These are phyloP conservation scores for Syzygium aqueum DNA, from an alignment of 345 rosid species.

Conservation along the genomic window DNA sequence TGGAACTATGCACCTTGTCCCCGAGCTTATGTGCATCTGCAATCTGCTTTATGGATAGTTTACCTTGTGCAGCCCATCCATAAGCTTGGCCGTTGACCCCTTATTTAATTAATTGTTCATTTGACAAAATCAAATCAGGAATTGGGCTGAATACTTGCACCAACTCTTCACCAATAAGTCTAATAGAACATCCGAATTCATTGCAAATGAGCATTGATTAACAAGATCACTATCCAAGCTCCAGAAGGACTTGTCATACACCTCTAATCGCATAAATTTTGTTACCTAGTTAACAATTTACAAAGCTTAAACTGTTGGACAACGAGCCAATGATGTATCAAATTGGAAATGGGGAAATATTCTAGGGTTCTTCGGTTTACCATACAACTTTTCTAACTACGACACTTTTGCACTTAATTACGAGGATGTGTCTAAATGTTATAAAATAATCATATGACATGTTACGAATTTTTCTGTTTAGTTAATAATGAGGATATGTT, in stretches of 20 bases:
- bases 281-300: neutral
- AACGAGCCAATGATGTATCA: neutral
- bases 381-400: neutral
- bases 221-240: neutral
- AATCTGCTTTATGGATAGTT: neutral
- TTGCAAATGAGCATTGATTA: neutral
- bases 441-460: neutral
- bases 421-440: neutral
- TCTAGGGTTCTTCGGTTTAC: neutral
- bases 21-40: neutral
- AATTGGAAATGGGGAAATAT: neutral
- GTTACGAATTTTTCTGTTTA: neutral
- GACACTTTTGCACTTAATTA: neutral
- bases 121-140: neutral
- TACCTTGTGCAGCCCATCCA: neutral
- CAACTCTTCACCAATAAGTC: neutral
- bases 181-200: neutral
- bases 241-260: neutral
- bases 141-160: neutral
- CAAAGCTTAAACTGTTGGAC: neutral
- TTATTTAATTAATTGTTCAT: neutral
- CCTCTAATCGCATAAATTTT: neutral
- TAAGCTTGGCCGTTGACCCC: neutral
- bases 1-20: neutral
- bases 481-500: neutral